A percentile compares a stretch with the other conserved stretches of the same genome.
phyloP scores from a whole-genome alignment of 148 eudicot genomes.

The Salicornia ramosissima region DNA sequence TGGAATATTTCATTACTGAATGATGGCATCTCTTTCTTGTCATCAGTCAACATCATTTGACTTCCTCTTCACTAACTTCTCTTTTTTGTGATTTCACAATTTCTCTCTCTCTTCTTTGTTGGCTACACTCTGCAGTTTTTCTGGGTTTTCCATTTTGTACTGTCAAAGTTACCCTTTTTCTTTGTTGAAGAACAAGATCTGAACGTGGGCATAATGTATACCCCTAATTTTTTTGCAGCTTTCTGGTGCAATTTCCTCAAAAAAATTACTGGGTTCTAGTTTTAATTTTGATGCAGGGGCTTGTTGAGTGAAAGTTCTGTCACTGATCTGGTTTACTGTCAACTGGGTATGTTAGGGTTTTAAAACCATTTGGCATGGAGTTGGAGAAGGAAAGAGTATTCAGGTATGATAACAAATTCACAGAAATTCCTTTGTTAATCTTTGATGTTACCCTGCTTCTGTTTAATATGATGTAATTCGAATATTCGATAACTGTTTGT shows the following conservation, averaged over 20 bases:
- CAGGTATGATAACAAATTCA: constrained; percentile 42
- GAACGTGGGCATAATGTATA: neutral
- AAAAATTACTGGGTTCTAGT: constrained; percentile 15
- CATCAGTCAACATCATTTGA: too few relatives aligned
- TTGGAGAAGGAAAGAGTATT: constrained; percentile 60
- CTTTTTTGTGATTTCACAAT: too few relatives aligned
- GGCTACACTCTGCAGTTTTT: neutral
- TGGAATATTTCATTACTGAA: too few relatives aligned
- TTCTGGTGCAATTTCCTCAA: neutral
- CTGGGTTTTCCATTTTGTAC: neutral
- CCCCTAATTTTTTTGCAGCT: neutral
- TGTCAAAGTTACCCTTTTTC: neutral
- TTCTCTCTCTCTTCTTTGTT: neutral
- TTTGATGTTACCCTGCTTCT: neutral
- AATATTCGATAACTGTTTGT: too few relatives aligned
- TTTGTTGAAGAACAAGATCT: constrained; percentile 13
- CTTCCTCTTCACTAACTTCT: too few relatives aligned
- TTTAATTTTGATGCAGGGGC: neutral
- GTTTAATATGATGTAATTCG: constrained; percentile 5
- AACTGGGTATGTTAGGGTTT: constrained; percentile 24
- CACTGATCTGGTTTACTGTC: constrained; percentile 16
- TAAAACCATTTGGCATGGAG: constrained; percentile 45
- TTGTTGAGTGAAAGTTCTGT: constrained; percentile 4
- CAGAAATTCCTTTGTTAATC: neutral
- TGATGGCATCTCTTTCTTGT: too few relatives aligned